Conservation (phyloP, 352 stramenopile genomes). For the Phytopythium delawarense region DNA sequence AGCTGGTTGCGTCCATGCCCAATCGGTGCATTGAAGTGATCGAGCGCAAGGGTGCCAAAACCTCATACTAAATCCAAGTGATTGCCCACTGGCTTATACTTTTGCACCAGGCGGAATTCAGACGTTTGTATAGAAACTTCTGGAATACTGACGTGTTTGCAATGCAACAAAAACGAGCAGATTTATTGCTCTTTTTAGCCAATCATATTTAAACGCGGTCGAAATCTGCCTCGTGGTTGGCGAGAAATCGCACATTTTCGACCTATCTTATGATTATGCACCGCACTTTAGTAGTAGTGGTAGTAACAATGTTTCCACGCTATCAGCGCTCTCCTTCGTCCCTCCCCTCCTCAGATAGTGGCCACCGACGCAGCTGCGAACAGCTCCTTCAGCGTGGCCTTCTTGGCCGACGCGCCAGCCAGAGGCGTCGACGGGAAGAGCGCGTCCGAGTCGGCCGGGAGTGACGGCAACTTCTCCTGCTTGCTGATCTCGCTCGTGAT, state of each 20-base stretch:
- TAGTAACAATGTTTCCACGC: not conserved
- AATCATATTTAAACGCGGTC: no score
- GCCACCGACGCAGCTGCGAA: conserved; percentile 29
- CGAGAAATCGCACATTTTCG: not conserved
- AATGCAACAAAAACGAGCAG: no score
- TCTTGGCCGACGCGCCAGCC: conserved; percentile 22
- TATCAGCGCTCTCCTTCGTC: not conserved
- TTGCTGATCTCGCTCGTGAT: conserved; percentile 2
- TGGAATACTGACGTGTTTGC: no score
- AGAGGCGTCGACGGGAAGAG: conserved; percentile 24
- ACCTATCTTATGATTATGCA: not conserved
- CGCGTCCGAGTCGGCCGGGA: conserved; percentile 20
- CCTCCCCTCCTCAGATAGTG: conserved; percentile 24
- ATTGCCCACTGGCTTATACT: not conserved
- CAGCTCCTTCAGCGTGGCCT: conserved; percentile 34
- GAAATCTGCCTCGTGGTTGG: no score
- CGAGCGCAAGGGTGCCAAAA: not conserved
- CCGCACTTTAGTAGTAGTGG: conserved; percentile 2
- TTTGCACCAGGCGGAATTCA: not conserved
- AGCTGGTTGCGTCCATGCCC: not conserved
- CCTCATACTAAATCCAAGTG: not conserved
- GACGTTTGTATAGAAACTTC: conserved; percentile 1
- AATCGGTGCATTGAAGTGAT: not conserved
- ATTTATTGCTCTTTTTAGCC: no score
- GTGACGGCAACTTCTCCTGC: conserved; percentile 16